Evolutionary conservation across 2,329 filamentous ascomycete genomes (phyloP), one percentile per base, ranked within the genome.

Genomic region (Fusarium scirpi): DNA sequence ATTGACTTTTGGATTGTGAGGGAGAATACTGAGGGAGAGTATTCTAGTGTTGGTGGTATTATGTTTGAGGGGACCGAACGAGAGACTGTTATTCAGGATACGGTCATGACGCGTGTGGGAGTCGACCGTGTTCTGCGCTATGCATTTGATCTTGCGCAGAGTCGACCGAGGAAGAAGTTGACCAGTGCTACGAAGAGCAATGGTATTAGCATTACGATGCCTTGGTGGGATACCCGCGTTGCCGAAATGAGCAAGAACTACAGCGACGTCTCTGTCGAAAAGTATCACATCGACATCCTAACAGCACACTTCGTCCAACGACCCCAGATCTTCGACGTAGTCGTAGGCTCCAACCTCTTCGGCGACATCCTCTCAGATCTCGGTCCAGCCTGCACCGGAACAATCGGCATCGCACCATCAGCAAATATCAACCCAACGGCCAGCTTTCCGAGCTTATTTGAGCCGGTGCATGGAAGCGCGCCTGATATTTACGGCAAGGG

Each of bases 401-500:
- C 87, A 0, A 93, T 93, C 69, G 91, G 91, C 2, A 92, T 93
- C 58, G 91, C 91, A 0, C 91, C 91, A 0, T 92, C 90, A 0
- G 87, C 84, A 30, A 92, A 92, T 70, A 83, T 93, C 11, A 90
- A 93, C 69, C 90, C 90, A 0, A 78, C 78, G 0, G 72, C 85
- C 76, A 38, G 84, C 67, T 77, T 87, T 74, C 72, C 88, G 62
- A 86, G 83, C 32, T 85, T 90, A 80, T 90, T 90, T 64, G 88
- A 90, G 77, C 87, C 87, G 6, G 92, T 93, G 55, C 91, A 93
- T 77, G 91, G 90, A 85, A 87, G 75, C 47, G 91, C 91, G 7
- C 91, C 91, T 16, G 92, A 94, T 74, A 93, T 94, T 67, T 87
- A 87, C 11, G 91, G 91, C 54, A 86, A 91, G 78, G 90, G 90